Percentiles rank a stretch among this genome's conserved stretches.
Conservation (phyloP, 495 filamentous ascomycete genomes). For the Tuber microsphaerosporum region DNA sequence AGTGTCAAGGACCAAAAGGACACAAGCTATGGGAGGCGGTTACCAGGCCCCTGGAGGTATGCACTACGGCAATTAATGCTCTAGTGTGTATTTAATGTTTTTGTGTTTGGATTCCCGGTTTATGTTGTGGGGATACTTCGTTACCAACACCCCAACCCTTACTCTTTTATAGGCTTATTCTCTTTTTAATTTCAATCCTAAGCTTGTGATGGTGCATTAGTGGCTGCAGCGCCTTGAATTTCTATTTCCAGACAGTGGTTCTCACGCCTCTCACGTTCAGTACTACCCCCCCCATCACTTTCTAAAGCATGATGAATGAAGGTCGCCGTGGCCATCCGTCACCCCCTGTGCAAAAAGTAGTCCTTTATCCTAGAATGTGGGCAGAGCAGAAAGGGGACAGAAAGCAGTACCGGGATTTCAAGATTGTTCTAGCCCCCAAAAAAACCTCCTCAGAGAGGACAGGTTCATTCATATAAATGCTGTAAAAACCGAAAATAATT, state of each 20-base stretch:
- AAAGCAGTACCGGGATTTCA: neutral
- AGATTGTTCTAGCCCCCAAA: neutral
- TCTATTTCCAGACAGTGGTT: neutral
- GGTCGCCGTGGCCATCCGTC: neutral
- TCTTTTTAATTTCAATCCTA: neutral
- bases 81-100: neutral
- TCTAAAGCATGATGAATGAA: neutral
- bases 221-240: neutral
- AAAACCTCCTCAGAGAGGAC: neutral
- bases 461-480: neutral
- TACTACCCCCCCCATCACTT: neutral
- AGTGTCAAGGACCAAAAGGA: conserved; percentile 8
- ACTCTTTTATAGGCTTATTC: neutral
- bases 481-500: too few relatives aligned
- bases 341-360: neutral
- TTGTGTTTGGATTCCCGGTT: neutral
- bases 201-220: neutral
- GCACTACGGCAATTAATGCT: conserved; percentile 13
- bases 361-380: neutral
- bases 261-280: neutral
- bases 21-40: conserved; percentile 6
- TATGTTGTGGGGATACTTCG: neutral
- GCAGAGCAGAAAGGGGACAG: neutral
- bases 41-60: conserved; percentile 23
- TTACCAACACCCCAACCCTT: neutral